These are phyloP conservation scores for Lichtheimia ornata DNA, from an alignment of 371 early-diverging fungal species.

Conservation along the genomic window DNA sequence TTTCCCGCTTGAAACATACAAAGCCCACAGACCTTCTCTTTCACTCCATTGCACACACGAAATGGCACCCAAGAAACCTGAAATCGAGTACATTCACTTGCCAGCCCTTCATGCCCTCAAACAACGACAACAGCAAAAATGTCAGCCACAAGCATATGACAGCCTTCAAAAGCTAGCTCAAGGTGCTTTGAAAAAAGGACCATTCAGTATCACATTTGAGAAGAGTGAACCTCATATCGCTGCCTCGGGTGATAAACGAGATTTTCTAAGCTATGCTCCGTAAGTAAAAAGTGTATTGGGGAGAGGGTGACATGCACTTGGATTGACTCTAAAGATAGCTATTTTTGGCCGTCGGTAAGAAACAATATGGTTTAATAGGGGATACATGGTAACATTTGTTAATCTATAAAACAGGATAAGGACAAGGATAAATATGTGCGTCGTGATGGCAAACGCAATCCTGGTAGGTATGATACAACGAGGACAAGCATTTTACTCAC, in stretches of 20 bases:
- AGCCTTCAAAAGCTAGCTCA: conserved; percentile 30
- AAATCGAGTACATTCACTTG: conserved; percentile 38
- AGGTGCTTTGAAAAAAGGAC: conserved; percentile 33
- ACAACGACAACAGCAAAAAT: conserved; percentile 2
- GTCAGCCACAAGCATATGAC: conserved; percentile 14
- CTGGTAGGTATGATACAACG: conserved; percentile 32
- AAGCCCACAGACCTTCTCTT: too few species aligned
- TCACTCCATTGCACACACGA: too few species aligned
- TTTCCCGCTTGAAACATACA: too few species aligned
- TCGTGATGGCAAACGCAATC: conserved; percentile 44
- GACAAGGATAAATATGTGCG: conserved; percentile 26
- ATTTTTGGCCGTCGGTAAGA: conserved; percentile 44
- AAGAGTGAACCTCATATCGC: conserved; percentile 35
- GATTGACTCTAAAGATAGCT: conserved; percentile 16
- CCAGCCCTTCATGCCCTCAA: conserved; percentile 9
- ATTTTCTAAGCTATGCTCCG: conserved; percentile 50
- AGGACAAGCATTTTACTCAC: background rate
- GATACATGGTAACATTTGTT: background rate
- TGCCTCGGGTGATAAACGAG: conserved; percentile 33
- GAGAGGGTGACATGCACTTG: background rate
- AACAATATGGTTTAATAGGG: conserved; percentile 8
- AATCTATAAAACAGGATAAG: conserved; percentile 1
- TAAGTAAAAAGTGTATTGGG: conserved; percentile 16
- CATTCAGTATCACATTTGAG: conserved; percentile 31
- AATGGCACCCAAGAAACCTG: conserved; percentile 39